A percentile compares a stretch with the other conserved stretches of the same genome.
phyloP scores from a whole-genome alignment of 352 stramenopile species.

The Phytophthora hibernalis region DNA sequence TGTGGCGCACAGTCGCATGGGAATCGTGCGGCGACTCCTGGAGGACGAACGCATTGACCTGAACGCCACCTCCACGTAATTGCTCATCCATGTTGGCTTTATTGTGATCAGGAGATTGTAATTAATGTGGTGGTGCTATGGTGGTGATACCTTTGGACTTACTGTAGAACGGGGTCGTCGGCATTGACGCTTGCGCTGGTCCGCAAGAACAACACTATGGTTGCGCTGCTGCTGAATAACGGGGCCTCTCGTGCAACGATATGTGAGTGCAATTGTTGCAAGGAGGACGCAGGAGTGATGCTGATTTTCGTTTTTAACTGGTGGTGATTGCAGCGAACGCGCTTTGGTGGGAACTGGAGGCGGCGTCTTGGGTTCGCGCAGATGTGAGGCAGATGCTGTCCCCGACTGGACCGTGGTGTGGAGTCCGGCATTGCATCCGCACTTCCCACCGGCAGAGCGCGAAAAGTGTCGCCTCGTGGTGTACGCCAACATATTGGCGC shows the following conservation, averaged over 20 bases:
- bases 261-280: slow-evolving; percentile 17
- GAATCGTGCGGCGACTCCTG: slow-evolving; percentile 53
- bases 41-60: slow-evolving; percentile 46
- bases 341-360: slow-evolving; percentile 30
- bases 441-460: slow-evolving; percentile 60
- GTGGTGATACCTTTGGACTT: not conserved
- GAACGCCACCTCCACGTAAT: slow-evolving; percentile 70
- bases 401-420: slow-evolving; percentile 66
- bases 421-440: slow-evolving; percentile 53
- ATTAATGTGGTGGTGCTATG: not conserved
- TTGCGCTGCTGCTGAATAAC: slow-evolving; percentile 46
- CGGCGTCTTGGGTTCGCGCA: slow-evolving; percentile 40
- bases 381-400: slow-evolving; percentile 58
- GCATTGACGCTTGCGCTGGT: slow-evolving; percentile 63
- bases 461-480: slow-evolving; percentile 69
- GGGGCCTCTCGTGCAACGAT: slow-evolving; percentile 67
- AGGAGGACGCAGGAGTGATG: not conserved
- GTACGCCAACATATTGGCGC: slow-evolving; percentile 52
- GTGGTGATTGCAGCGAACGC: slow-evolving; percentile 28
- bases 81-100: not conserved
- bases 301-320: not conserved
- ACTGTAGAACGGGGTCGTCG: slow-evolving; percentile 65
- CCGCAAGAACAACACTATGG: slow-evolving; percentile 53
- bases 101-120: not conserved
- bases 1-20: slow-evolving; percentile 55